Conservation (phyloP, 768 basidiomycete genomes). For the Auriculariales sp. region DNA sequence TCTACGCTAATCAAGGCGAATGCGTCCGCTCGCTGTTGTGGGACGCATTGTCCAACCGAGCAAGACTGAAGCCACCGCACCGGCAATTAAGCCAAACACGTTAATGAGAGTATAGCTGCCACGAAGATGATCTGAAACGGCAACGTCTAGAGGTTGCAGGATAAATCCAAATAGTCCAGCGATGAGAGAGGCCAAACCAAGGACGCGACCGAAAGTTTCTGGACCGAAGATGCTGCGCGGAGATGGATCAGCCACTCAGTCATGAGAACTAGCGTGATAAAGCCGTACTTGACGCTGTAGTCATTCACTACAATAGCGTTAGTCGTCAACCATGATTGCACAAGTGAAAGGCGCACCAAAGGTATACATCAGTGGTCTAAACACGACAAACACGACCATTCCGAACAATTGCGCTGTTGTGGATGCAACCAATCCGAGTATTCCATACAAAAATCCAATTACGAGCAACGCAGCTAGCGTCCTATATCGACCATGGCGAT, state of each 20-base stretch:
- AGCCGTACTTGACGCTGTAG: conserved; percentile 9
- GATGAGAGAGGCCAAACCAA: conserved; percentile 20
- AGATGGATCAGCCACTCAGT: not conserved
- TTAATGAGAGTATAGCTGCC: conserved; percentile 19
- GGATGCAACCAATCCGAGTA: conserved; percentile 13
- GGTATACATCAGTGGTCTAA: conserved; percentile 21
- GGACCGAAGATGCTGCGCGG: conserved; percentile 14
- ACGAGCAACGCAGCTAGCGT: conserved; percentile 13
- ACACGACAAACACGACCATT: conserved; percentile 17
- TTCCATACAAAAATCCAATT: conserved; percentile 15
- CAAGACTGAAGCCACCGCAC: conserved; percentile 8
- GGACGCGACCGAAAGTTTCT: conserved; percentile 22
- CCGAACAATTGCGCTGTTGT: conserved; percentile 14
- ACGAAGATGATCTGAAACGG: conserved; percentile 16
- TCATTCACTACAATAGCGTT: conserved; percentile 9
- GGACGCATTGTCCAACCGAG: conserved; percentile 7
- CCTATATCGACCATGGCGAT: conserved; percentile 4
- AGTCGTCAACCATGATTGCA: not conserved
- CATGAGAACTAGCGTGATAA: conserved; percentile 1
- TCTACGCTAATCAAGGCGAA: too few species aligned
- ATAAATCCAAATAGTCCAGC: conserved; percentile 19
- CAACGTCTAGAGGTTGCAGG: conserved; percentile 19
- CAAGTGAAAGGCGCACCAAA: conserved; percentile 8
- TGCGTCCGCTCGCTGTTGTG: too few species aligned
- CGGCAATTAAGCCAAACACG: conserved; percentile 11